phyloP scores from a whole-genome alignment of 2,329 filamentous ascomycete genomes.

The Epichloe gansuensis region DNA sequence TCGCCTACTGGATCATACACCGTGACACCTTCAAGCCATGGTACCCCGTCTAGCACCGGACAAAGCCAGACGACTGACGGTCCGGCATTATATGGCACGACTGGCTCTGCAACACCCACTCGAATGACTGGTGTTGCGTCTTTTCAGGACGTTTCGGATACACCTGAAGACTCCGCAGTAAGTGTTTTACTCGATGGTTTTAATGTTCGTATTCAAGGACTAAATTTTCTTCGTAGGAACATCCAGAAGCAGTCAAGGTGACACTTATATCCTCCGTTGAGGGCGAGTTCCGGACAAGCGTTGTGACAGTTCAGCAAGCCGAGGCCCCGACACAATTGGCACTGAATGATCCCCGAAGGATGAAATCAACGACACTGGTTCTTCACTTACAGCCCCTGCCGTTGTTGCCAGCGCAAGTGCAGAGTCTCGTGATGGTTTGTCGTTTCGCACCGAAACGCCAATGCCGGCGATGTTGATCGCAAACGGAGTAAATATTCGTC shows the following conservation, averaged over 20 bases:
- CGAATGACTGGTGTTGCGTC: conserved; percentile 1
- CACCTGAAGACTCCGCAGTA: background rate
- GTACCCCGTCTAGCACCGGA: background rate
- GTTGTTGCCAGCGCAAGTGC: background rate
- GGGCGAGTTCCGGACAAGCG: conserved; percentile 11
- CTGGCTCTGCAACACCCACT: background rate
- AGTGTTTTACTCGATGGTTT: background rate
- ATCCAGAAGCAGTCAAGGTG: conserved; percentile 5
- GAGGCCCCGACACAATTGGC: background rate
- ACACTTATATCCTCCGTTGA: conserved; percentile 15
- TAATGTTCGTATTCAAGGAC: background rate
- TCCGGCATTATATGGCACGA: conserved; percentile 1
- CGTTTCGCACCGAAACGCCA: background rate
- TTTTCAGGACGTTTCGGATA: background rate
- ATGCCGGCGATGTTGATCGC: conserved; percentile 2
- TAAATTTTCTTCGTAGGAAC: background rate
- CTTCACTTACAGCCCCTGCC: background rate
- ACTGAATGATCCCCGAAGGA: background rate
- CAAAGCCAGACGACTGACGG: background rate
- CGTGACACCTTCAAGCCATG: background rate
- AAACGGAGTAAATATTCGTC: background rate
- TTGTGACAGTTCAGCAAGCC: conserved; percentile 6
- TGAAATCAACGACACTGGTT: background rate
- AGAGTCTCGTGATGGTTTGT: background rate
- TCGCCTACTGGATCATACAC: background rate